phyloP scores from a whole-genome alignment of 208 protist genomes.

The Wallacemonas sp. region DNA sequence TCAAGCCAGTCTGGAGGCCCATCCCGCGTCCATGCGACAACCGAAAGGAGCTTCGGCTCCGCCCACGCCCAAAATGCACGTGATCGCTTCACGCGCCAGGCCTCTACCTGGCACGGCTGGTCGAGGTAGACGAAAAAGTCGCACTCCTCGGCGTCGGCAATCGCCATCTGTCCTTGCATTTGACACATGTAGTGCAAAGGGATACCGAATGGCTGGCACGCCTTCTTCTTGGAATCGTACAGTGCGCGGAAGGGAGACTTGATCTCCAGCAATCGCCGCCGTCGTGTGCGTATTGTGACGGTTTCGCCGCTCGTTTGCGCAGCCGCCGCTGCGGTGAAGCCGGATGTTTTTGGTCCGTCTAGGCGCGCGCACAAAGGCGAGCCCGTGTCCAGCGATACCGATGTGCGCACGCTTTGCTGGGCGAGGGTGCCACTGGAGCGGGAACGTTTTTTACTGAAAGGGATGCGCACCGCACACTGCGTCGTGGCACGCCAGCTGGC shows the following conservation, averaged over 20 bases:
- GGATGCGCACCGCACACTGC: conserved; percentile 32
- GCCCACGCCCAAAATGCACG: conserved; percentile 82
- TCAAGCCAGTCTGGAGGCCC: conserved; percentile 52
- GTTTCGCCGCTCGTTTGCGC: background rate
- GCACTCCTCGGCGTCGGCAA: conserved; percentile 79
- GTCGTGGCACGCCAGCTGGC: background rate
- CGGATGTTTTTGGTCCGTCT: too few relatives aligned
- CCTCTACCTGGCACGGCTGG: conserved; percentile 56
- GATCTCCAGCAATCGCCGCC: conserved; percentile 76
- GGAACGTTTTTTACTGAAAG: conserved; percentile 34
- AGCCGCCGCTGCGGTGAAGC: background rate
- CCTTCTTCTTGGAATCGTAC: conserved; percentile 50
- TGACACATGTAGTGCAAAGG: conserved; percentile 87
- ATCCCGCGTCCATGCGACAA: conserved; percentile 60
- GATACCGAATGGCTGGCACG: conserved; percentile 72
- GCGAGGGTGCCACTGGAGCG: conserved; percentile 1
- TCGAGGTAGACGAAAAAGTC: conserved; percentile 92
- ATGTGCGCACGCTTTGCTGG: too few relatives aligned
- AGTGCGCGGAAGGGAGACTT: conserved; percentile 79
- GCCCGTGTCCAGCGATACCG: too few relatives aligned
- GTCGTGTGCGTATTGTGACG: background rate
- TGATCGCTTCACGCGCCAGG: conserved; percentile 72
- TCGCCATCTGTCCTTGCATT: conserved; percentile 90
- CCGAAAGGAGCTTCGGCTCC: conserved; percentile 63
- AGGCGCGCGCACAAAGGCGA: too few relatives aligned